phyloP scores from a whole-genome alignment of 2,329 filamentous ascomycete genomes.

The Clarireedia homoeocarpa region DNA sequence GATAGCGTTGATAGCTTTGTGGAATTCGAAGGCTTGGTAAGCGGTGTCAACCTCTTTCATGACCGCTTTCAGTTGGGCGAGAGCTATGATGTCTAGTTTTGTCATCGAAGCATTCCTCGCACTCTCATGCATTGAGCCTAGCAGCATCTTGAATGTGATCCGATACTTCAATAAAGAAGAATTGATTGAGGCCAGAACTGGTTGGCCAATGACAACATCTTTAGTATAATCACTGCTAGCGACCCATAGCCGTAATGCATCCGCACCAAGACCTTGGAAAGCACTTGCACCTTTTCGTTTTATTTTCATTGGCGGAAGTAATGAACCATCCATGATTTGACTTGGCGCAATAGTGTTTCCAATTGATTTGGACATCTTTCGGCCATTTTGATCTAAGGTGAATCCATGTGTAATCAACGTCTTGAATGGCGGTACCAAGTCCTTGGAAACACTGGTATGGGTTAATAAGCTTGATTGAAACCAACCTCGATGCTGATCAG shows the following conservation, averaged over 20 bases:
- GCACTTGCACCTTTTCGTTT: slow-evolving; percentile 35
- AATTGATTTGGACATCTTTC: slow-evolving; percentile 97
- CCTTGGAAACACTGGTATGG: slow-evolving; percentile 45
- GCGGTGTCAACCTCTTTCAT: slow-evolving; percentile 56
- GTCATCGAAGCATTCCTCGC: slow-evolving; percentile 42
- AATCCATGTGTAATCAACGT: slow-evolving; percentile 94
- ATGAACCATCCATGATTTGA: slow-evolving; percentile 76
- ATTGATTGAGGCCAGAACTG: slow-evolving; percentile 70
- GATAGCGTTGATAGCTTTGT: slow-evolving; percentile 63
- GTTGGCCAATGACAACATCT: slow-evolving; percentile 75
- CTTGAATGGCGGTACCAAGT: slow-evolving; percentile 62
- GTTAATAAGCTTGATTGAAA: slow-evolving; percentile 95
- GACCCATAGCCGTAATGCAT: slow-evolving; percentile 84
- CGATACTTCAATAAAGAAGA: slow-evolving; percentile 77
- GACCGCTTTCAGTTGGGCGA: slow-evolving; percentile 63
- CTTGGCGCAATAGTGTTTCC: slow-evolving; percentile 79
- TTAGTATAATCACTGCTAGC: slow-evolving; percentile 86
- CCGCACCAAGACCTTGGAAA: slow-evolving; percentile 71
- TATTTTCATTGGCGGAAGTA: slow-evolving; percentile 52
- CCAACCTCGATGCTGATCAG: slow-evolving; percentile 95
- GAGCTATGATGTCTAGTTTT: slow-evolving; percentile 63
- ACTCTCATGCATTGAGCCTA: slow-evolving; percentile 58
- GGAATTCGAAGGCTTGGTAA: slow-evolving; percentile 71
- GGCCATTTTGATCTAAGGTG: slow-evolving; percentile 78
- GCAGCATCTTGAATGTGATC: slow-evolving; percentile 81